Evolutionary conservation across 495 filamentous ascomycete genomes (phyloP), one percentile per base, ranked within the genome.

Genomic region (Annulohypoxylon nitens): DNA sequence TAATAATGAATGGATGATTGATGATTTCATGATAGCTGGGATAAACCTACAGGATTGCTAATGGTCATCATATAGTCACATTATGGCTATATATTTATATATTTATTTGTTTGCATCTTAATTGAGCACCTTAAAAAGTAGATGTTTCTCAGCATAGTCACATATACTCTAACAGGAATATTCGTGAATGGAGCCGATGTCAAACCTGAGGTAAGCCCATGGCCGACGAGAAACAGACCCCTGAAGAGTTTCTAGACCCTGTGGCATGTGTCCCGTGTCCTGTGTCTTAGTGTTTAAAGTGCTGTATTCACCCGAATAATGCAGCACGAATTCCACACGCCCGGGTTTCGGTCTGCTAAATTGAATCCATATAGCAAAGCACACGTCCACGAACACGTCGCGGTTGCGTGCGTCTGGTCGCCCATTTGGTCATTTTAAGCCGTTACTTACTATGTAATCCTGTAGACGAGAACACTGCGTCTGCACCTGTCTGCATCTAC

Each of bases 341-440:
- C 36, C 43, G 67, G 71, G 59, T 67, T 62, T 54, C 51, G 45
- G 43, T 45, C 59, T 61, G 37, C 37, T 8, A 70, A 61, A 62
- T 57, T 43, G 37, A 60, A 34, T 23, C 47, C 60, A 59, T 64
- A 36, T 14, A 14, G 12, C 11, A 48, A n/a, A 18, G 30, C 36
- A 39, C 8, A 3, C 7, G 51, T 11, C 34, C 55, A 68, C 70
- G 61, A 69, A 73, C 60, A 33, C 39, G 5, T 51, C 54, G 23
- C 66, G 71, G 71, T 47, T 66, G 69, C 61, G 48, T 33, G 55
- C 71, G 69, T 74, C n/a, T 50, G n/a, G 53, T 25, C 71, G 69
- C 69, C n/a, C 41, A 23, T 43, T 36, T 66, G 53, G 23, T 9
- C 36, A 11, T 60, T 45, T n/a, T 60, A 11, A 4, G 6, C 36